Evolutionary conservation across 495 filamentous ascomycete genomes (phyloP), one percentile per base, ranked within the genome.

Genomic region (Xylaria venustula): DNA sequence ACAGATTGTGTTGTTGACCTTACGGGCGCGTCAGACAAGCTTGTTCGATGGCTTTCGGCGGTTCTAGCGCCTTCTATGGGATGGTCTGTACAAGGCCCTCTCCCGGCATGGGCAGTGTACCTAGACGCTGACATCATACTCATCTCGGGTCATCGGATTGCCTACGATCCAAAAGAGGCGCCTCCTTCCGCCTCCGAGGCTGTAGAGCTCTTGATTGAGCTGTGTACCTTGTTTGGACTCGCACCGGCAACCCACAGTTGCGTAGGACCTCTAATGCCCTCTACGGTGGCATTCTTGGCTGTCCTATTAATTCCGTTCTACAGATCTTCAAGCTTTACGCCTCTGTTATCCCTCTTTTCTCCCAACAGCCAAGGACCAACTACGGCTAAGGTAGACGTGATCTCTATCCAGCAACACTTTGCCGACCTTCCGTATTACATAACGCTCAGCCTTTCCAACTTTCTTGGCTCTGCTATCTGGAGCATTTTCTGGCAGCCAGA

Each of bases 401-500:
- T 20, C 3, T 53, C 26, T 28, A 54, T 54, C 51, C 12, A 22
- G 22, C 30, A 37, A 14, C 41, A 54, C 51, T 23, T 41, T 17
- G 17, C 7, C 30, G 51, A 54, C 17, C 5, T 54, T 15, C 51
- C 9, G 12, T 54, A 54, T 37, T 54, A 54, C 17, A 54, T 54
- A n/a, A 54, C 51, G 12, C 51, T 54, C 19, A 54, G 51, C 26
- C 20, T 37, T 14, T 17, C 20, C 40, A 9, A 9, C 40, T 17
- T 42, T 12, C 8, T 65, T 5, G 58, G 50, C 0, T 65, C 63
- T 19, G 42, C 45, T n/a, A 32, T 65, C 1, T 65, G 62, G 62
- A 61, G 58, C 19, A 51, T 65, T 12, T 65, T 65, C 30, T 65
- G 62, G 62, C 49, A 65, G 41, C 62, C 62, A 7, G 58, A 51